These are phyloP conservation scores for Chrysosporium keratinophilum DNA, from an alignment of 2,329 filamentous ascomycete genomes.

Conservation along the genomic window DNA sequence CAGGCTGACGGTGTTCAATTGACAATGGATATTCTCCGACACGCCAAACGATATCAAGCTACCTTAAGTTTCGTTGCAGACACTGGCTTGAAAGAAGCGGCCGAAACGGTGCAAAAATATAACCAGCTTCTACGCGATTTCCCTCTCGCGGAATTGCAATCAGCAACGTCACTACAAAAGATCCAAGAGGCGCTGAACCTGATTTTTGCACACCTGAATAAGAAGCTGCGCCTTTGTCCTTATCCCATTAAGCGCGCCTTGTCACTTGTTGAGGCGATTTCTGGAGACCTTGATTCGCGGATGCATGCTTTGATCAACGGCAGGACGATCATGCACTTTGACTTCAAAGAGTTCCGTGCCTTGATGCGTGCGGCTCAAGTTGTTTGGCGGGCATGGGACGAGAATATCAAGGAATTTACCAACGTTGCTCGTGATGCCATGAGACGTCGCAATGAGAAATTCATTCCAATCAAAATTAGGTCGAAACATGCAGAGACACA, in stretches of 20 bases:
- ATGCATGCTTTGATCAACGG: slow-evolving; percentile 79
- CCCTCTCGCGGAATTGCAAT: slow-evolving; percentile 84
- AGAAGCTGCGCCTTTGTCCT: slow-evolving; percentile 90
- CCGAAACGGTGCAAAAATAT: slow-evolving; percentile 94
- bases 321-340: slow-evolving; percentile 78
- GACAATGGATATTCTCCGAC: slow-evolving; percentile 88
- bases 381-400: slow-evolving; percentile 90
- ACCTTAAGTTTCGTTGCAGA: slow-evolving; percentile 95
- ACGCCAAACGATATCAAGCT: slow-evolving; percentile 95
- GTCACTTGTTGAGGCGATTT: slow-evolving; percentile 93
- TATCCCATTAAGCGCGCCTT: slow-evolving; percentile 89
- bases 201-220: slow-evolving; percentile 92
- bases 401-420: slow-evolving; percentile 93
- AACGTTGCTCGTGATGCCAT: slow-evolving; percentile 94
- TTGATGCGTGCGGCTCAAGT: slow-evolving; percentile 74
- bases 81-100: slow-evolving; percentile 89
- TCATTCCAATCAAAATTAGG: slow-evolving; percentile 94
- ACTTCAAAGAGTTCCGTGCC: slow-evolving; percentile 78
- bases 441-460: slow-evolving; percentile 86
- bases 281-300: slow-evolving; percentile 76
- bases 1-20: slow-evolving; percentile 78
- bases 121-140: slow-evolving; percentile 99
- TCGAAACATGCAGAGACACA: slow-evolving; percentile 82
- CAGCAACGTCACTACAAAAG: slow-evolving; percentile 78
- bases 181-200: slow-evolving; percentile 77